phyloP scores from a whole-genome alignment of 179 eudicot genomes.

The Beta corolliflora region DNA sequence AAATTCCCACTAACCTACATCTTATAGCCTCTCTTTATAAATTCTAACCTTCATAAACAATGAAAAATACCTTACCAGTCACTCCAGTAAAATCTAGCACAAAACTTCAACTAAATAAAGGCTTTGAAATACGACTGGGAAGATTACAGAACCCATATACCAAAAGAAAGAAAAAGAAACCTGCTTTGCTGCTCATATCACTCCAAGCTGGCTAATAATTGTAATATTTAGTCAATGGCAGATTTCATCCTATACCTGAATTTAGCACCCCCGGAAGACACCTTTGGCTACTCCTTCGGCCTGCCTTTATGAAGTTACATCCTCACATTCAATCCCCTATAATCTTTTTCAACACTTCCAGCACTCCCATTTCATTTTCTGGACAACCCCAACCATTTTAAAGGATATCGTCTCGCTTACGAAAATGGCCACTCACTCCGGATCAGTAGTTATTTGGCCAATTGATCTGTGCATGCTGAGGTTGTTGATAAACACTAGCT shows the following conservation, averaged over 20 bases:
- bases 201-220: conserved; percentile 15
- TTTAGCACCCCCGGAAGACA: conserved; percentile 24
- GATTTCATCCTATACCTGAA: conserved; percentile 29
- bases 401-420: conserved; percentile 24
- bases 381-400: conserved; percentile 12
- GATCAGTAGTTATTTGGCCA: conserved; percentile 76
- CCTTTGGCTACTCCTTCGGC: conserved; percentile 29
- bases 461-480: conserved; percentile 66
- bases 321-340: conserved; percentile 17
- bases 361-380: conserved; percentile 16
- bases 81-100: conserved; percentile 26
- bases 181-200: conserved; percentile 3
- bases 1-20: conserved; percentile 25
- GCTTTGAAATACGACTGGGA: conserved; percentile 21
- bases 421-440: conserved; percentile 12
- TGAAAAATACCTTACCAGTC: conserved; percentile 25
- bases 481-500: conserved; percentile 64
- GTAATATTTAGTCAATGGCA: conserved; percentile 29
- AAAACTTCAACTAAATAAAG: conserved; percentile 24
- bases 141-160: conserved; percentile 13
- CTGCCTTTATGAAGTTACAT: conserved; percentile 21
- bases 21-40: conserved; percentile 20
- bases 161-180: conserved; percentile 12
- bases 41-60: conserved; percentile 24
- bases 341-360: conserved; percentile 10